Percentiles rank a stretch among this genome's conserved stretches.
phyloP scores from a whole-genome alignment of 192 early-diverging fungal species.

The Backusella circina region DNA sequence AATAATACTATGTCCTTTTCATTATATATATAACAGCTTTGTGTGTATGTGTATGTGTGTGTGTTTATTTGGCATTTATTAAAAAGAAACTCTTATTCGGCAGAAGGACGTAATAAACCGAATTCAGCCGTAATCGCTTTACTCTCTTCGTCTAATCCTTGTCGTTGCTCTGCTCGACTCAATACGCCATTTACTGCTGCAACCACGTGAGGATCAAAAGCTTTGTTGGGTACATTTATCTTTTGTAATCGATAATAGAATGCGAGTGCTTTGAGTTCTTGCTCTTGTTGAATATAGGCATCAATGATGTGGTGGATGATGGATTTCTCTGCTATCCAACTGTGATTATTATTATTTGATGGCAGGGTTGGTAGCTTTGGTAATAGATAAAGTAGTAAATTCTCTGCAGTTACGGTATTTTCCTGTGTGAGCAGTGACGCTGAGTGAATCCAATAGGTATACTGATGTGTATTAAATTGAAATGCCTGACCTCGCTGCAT shows the following conservation, averaged over 20 bases:
- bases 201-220: neutral
- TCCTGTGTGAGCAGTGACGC: neutral
- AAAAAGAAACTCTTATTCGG: neutral
- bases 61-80: neutral
- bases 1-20: no score
- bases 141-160: neutral
- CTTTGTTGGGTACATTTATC: neutral
- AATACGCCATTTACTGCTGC: neutral
- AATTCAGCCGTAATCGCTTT: neutral
- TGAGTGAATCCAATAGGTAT: neutral
- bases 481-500: neutral
- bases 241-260: conserved; percentile 20
- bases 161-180: neutral
- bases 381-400: conserved; percentile 6
- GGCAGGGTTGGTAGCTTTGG: neutral
- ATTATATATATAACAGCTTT: no score
- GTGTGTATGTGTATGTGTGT: no score
- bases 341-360: neutral
- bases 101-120: neutral
- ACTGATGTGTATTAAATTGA: neutral
- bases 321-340: neutral
- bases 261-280: conserved; percentile 13
- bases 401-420: conserved; percentile 1
- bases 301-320: neutral
- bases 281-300: conserved; percentile 9